Conservation (phyloP, 2,329 filamentous ascomycete species). For the Aspergillus texensis region DNA sequence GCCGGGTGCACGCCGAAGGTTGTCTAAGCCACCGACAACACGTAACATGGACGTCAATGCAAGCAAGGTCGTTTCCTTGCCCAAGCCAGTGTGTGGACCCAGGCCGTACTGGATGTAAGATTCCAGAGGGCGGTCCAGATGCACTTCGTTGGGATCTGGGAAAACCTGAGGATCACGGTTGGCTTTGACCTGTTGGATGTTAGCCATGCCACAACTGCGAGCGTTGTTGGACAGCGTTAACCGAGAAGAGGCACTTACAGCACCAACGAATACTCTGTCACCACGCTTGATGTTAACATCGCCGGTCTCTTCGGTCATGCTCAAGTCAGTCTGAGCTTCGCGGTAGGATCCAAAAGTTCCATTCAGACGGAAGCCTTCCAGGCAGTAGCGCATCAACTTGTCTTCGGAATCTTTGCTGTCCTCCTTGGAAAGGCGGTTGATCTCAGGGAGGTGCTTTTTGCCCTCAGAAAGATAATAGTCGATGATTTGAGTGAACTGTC, state of each 20-base stretch:
- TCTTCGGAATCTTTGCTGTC: constrained; percentile 62
- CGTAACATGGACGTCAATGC: constrained; percentile 71
- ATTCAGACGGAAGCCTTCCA: constrained; percentile 72
- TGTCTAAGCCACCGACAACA: constrained; percentile 62
- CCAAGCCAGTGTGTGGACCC: constrained; percentile 66
- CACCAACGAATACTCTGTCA: constrained; percentile 66
- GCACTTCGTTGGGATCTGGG: constrained; percentile 62
- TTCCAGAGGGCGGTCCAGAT: constrained; percentile 65
- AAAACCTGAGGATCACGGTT: constrained; percentile 62
- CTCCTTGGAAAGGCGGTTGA: constrained; percentile 62
- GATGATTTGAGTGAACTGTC: constrained; percentile 69
- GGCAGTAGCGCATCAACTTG: constrained; percentile 67
- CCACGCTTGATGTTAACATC: constrained; percentile 57
- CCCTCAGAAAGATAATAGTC: constrained; percentile 71
- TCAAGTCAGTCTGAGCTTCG: constrained; percentile 51
- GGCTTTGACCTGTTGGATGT: constrained; percentile 43
- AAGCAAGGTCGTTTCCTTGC: constrained; percentile 61
- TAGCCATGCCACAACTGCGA: neutral
- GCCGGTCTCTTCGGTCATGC: constrained; percentile 55
- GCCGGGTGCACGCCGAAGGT: constrained; percentile 64
- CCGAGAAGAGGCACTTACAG: constrained; percentile 45
- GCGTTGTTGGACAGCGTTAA: neutral
- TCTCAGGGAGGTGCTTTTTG: constrained; percentile 58
- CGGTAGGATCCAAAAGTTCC: constrained; percentile 66
- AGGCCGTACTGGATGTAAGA: constrained; percentile 67